phyloP scores from a whole-genome alignment of 257 asterid genomes.

The Fraxinus americana region DNA sequence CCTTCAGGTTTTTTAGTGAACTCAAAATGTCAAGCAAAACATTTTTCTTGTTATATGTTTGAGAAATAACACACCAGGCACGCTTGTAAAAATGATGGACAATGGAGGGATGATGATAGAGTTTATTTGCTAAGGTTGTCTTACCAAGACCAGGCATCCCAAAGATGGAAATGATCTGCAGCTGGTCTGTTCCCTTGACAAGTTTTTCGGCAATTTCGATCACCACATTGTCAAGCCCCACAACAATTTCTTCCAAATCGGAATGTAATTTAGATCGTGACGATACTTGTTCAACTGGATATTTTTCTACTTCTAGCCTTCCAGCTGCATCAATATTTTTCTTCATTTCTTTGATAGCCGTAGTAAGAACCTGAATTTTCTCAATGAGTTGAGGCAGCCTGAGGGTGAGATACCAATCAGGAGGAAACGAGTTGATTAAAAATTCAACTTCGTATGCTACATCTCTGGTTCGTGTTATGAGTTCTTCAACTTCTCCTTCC shows the following conservation, averaged over 20 bases:
- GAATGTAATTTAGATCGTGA: not conserved
- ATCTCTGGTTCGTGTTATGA: not conserved
- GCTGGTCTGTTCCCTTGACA: not conserved
- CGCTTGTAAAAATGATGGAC: not conserved
- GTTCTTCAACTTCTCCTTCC: not conserved
- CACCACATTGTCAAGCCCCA: slow-evolving; percentile 11
- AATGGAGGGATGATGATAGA: not conserved
- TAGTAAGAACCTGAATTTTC: not conserved
- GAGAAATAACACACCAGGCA: slow-evolving; percentile 21
- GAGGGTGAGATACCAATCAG: not conserved
- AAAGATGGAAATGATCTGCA: slow-evolving; percentile 23
- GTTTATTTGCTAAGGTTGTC: slow-evolving; percentile 22
- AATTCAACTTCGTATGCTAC: not conserved
- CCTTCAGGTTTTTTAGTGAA: not conserved
- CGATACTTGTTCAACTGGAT: not conserved
- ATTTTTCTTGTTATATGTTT: not conserved
- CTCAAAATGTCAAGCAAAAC: slow-evolving; percentile 1
- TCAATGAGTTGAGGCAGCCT: not conserved
- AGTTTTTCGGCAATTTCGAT: slow-evolving; percentile 2
- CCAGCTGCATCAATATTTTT: not conserved
- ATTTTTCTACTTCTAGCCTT: not conserved
- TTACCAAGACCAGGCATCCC: slow-evolving; percentile 34
- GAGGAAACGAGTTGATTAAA: not conserved
- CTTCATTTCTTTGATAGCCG: not conserved
- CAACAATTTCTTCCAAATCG: not conserved